Percentiles rank a stretch among this genome's conserved stretches.
These are phyloP conservation scores for Eucalyptus regnans DNA, from an alignment of 345 rosid genomes.

Conservation along the genomic window DNA sequence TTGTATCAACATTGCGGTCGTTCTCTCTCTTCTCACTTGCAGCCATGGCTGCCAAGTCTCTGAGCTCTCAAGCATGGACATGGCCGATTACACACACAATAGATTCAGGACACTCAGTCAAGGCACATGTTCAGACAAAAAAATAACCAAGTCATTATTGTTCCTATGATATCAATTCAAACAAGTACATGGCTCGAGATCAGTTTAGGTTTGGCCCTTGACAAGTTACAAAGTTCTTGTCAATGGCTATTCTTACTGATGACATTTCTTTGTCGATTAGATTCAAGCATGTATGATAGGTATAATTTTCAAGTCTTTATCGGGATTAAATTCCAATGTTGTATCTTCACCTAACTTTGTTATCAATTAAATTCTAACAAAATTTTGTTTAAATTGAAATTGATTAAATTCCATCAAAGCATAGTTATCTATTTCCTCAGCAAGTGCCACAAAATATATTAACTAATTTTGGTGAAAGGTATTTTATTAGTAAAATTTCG, in stretches of 20 bases:
- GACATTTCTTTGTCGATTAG: no score
- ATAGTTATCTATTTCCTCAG: neutral
- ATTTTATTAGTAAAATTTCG: neutral
- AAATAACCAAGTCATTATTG: neutral
- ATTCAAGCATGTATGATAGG: no score
- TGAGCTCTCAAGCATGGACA: neutral
- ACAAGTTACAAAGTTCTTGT: neutral
- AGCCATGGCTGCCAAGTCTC: neutral
- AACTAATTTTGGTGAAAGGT: neutral
- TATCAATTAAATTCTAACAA: no score
- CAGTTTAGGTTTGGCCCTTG: neutral
- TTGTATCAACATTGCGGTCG: neutral
- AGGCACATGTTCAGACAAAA: neutral
- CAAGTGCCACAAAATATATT: neutral
- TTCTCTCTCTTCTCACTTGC: neutral
- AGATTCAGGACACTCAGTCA: neutral
- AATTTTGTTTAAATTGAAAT: no score
- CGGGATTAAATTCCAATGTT: no score
- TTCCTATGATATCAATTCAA: neutral
- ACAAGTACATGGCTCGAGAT: no score
- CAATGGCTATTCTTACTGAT: neutral
- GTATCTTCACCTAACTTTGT: neutral
- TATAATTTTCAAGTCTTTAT: no score
- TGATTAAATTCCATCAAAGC: neutral
- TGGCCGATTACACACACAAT: neutral